Conservation (phyloP, 163 green algal species). For the Scenedesmus sp. region DNA sequence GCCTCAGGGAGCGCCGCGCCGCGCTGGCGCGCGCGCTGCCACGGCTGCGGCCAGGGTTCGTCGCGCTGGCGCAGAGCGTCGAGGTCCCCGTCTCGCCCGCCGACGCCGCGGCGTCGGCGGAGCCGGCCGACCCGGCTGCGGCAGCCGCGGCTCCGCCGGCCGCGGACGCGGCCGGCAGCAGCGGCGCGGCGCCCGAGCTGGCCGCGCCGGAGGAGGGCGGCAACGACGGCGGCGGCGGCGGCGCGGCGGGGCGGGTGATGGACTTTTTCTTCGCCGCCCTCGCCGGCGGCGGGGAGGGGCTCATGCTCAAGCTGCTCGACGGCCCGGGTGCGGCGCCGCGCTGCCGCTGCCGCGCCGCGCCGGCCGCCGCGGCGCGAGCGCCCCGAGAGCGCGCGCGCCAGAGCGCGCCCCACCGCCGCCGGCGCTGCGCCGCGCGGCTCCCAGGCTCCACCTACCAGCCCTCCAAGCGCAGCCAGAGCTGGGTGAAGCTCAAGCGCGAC, state of each 20-base stretch:
- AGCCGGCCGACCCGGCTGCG: background rate
- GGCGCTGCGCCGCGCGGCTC: background rate
- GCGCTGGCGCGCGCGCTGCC: constrained; percentile 62
- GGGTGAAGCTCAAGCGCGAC: constrained; percentile 87
- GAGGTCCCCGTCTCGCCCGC: constrained; percentile 39
- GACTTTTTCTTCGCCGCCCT: constrained; percentile 53
- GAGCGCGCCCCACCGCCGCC: too few relatives aligned
- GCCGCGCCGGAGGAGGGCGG: too few relatives aligned
- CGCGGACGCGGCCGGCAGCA: background rate
- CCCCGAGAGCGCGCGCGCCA: too few relatives aligned
- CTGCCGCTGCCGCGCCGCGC: too few relatives aligned
- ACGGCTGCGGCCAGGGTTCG: constrained; percentile 56
- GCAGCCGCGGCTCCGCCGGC: background rate
- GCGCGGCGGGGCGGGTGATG: constrained; percentile 9
- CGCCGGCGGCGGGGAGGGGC: constrained; percentile 70
- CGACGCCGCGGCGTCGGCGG: background rate
- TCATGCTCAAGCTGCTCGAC: constrained; percentile 93
- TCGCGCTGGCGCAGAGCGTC: constrained; percentile 66
- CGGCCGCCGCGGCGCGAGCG: too few relatives aligned
- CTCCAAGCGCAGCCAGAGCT: constrained; percentile 77
- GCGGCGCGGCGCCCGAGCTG: too few relatives aligned
- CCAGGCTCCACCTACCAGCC: constrained; percentile 75
- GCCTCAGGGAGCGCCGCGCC: constrained; percentile 67
- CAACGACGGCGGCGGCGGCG: background rate
- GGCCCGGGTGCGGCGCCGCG: constrained; percentile 35